Base-by-base conservation (phyloP, 139 green algal species). In the Coccomyxa sp. region DNA sequence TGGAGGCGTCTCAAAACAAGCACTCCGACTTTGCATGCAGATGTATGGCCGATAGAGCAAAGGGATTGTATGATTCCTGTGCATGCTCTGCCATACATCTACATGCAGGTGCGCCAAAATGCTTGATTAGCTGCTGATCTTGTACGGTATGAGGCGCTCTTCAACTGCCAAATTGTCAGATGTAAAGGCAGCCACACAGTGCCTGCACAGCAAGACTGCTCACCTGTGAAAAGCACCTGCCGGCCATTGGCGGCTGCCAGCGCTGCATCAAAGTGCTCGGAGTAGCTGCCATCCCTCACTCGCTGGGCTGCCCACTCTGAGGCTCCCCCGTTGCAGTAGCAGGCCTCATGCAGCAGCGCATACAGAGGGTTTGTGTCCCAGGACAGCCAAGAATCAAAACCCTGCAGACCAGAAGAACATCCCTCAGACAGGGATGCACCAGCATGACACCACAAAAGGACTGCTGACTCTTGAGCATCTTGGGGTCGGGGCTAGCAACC, bases 291-390 rank as follows among this genome's bases (percentile, higher is more conserved):
- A 44, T 90, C 34, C 9, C 85, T 78, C 70, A 96, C 80, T 14
- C 85, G 78, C 39, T 97, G 82, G 4, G 91, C 93, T 10, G 91
- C 87, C 93, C 92, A 97, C 75, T 78, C 74, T 34, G 83, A 88
- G 9, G 89, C 82, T 8, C 54, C 82, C 8, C 86, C 88, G 70
- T 97, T 89, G 84, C 91, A 97, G 88, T 99, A 99, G 83, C 98
- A 97, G 22, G 90, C n/a, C 84, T 99, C 96, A 75, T 99, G 96
- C 79, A 99, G 86, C 12, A 98, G 75, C 6, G 91, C 92, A 77
- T 98, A 99, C 58, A 99, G 78, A 0, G 93, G 93, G 86, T 98
- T 98, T 77, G 90, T 94, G 79, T 96, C 93, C 89, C 93, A 98
- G 8, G 81, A 24, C 76, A 94, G 86, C 83, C 83, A 91, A 2